Percentiles rank a stretch among this genome's conserved stretches.
phyloP scores from a whole-genome alignment of 306 rosid genomes.

The Vigna trinervia region DNA sequence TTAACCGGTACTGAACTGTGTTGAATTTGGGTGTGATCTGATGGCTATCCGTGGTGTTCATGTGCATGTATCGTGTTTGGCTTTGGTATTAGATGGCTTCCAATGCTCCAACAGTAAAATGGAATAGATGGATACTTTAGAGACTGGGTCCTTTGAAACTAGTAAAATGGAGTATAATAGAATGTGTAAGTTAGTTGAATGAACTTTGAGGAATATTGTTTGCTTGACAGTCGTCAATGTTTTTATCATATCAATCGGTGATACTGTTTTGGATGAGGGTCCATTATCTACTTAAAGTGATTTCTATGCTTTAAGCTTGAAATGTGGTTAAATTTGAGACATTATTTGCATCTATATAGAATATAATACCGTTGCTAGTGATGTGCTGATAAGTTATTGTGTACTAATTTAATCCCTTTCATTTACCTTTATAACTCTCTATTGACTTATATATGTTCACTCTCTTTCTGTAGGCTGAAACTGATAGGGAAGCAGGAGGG shows the following conservation, averaged over 20 bases:
- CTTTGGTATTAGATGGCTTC: constrained; percentile 46
- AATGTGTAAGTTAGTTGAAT: constrained; percentile 20
- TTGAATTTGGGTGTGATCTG: neutral
- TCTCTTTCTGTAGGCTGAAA: constrained; percentile 72
- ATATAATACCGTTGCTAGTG: neutral
- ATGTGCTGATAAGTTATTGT: constrained; percentile 2
- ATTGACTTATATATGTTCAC: neutral
- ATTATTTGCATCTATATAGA: constrained; percentile 19
- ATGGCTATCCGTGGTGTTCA: neutral
- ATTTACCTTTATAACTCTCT: neutral
- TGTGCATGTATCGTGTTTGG: constrained; percentile 10
- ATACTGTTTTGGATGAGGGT: constrained; percentile 16
- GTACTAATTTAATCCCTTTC: neutral
- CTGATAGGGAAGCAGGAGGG: constrained; percentile 96
- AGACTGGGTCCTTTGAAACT: constrained; percentile 1
- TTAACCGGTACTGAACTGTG: neutral
- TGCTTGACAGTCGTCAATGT: constrained; percentile 22
- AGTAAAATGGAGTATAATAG: constrained; percentile 8
- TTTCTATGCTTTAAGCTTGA: constrained; percentile 25
- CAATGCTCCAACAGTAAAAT: neutral
- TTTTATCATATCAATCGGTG: neutral
- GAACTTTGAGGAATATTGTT: constrained; percentile 24
- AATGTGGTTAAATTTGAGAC: neutral
- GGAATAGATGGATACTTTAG: constrained; percentile 15
- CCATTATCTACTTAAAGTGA: constrained; percentile 25